Evolutionary conservation across 1,284 basidiomycete species (phyloP).

Genomic region (Neonothopanus nambi): DNA sequence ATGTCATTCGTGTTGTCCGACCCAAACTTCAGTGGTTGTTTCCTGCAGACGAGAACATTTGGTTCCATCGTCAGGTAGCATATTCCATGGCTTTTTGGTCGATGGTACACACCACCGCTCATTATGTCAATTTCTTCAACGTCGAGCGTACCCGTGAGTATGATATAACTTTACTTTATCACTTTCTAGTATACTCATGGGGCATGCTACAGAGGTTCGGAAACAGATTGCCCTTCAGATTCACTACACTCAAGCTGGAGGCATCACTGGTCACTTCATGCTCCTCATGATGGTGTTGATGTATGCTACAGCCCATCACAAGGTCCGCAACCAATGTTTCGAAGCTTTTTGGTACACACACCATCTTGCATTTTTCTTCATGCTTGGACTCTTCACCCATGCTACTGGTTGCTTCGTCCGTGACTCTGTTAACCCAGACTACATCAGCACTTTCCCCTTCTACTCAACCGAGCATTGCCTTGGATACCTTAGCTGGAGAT

Average conservation of each 20-base stretch:
- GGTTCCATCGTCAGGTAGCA: slow-evolving; percentile 91
- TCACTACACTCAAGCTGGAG: slow-evolving; percentile 84
- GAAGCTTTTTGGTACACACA: slow-evolving; percentile 95
- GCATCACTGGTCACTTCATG: slow-evolving; percentile 90
- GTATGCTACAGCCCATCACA: slow-evolving; percentile 82
- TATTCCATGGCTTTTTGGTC: slow-evolving; percentile 89
- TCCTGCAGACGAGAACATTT: slow-evolving; percentile 88
- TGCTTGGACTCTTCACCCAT: slow-evolving; percentile 84
- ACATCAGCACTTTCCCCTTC: slow-evolving; percentile 73
- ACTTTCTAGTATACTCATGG: not conserved
- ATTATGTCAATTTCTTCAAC: slow-evolving; percentile 91
- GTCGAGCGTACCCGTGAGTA: slow-evolving; percentile 75
- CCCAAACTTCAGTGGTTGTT: slow-evolving; percentile 77
- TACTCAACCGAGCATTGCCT: slow-evolving; percentile 81
- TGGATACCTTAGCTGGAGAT: slow-evolving; percentile 86
- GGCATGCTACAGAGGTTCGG: slow-evolving; percentile 65
- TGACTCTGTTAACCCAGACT: slow-evolving; percentile 70
- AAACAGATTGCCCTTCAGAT: slow-evolving; percentile 74
- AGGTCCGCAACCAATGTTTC: slow-evolving; percentile 83
- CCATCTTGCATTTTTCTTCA: slow-evolving; percentile 90
- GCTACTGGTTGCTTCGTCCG: slow-evolving; percentile 93
- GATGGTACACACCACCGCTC: slow-evolving; percentile 85
- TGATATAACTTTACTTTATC: slow-evolving; percentile 5
- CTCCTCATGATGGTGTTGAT: slow-evolving; percentile 85
- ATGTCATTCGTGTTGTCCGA: slow-evolving; percentile 77